A percentile compares a stretch with the other conserved stretches of the same genome.
phyloP scores from a whole-genome alignment of 2,329 filamentous ascomycete genomes.

The Penicillium sp. region DNA sequence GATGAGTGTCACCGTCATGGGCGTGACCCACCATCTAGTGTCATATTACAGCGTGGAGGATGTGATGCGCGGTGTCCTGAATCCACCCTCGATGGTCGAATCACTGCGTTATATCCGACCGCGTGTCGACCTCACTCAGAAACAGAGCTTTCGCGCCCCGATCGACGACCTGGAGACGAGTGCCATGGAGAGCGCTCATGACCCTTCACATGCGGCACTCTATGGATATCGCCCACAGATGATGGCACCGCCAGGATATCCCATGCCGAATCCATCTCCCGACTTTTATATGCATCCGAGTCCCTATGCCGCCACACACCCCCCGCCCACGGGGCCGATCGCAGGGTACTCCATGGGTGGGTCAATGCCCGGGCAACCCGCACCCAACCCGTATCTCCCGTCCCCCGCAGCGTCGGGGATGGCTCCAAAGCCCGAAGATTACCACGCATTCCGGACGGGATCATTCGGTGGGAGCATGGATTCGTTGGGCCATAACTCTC shows the following conservation, averaged over 20 bases:
- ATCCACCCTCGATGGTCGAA: slow-evolving; percentile 53
- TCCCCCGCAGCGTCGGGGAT: slow-evolving; percentile 28
- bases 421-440: slow-evolving; percentile 36
- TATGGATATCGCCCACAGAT: slow-evolving; percentile 41
- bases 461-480: slow-evolving; percentile 35
- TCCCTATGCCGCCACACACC: slow-evolving; percentile 32
- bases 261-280: slow-evolving; percentile 30
- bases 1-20: slow-evolving; percentile 69
- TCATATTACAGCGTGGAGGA: slow-evolving; percentile 83
- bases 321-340: slow-evolving; percentile 31
- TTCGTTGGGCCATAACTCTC: slow-evolving; percentile 29
- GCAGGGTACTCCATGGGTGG: slow-evolving; percentile 33
- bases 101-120: slow-evolving; percentile 49
- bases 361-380: slow-evolving; percentile 29
- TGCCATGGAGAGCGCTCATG: slow-evolving; percentile 35
- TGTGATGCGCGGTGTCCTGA: slow-evolving; percentile 57
- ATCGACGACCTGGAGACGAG: slow-evolving; percentile 54
- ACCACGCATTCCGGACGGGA: slow-evolving; percentile 30
- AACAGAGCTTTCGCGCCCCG: slow-evolving; percentile 61
- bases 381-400: slow-evolving; percentile 37
- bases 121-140: slow-evolving; percentile 53
- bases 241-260: slow-evolving; percentile 32
- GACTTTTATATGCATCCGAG: slow-evolving; percentile 37
- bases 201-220: slow-evolving; percentile 34
- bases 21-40: slow-evolving; percentile 75